phyloP scores from a whole-genome alignment of 2,329 filamentous ascomycete species.

The Metarhizium brunneum region DNA sequence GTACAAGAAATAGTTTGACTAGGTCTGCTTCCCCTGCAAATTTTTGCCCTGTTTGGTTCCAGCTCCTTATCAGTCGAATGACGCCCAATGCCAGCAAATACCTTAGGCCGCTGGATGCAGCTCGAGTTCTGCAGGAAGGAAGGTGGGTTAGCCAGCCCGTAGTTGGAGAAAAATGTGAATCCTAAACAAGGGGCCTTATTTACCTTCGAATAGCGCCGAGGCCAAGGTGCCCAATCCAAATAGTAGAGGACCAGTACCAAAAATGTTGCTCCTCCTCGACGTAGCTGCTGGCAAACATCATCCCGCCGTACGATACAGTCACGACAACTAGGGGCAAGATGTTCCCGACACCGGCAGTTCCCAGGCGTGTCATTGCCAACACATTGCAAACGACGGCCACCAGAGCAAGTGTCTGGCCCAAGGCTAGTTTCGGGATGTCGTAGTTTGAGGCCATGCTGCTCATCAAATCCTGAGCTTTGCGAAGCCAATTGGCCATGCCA shows the following conservation, averaged over 20 bases:
- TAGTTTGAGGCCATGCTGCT: slow-evolving; percentile 92
- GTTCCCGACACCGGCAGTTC: slow-evolving; percentile 5
- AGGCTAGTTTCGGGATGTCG: slow-evolving; percentile 53
- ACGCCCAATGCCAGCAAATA: slow-evolving; percentile 42
- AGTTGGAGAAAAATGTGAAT: neutral
- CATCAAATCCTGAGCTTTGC: slow-evolving; percentile 66
- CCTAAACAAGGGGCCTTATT: neutral
- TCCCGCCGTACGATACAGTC: slow-evolving; percentile 58
- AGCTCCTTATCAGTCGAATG: slow-evolving; percentile 62
- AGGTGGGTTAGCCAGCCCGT: slow-evolving; percentile 3
- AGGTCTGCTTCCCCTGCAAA: slow-evolving; percentile 87
- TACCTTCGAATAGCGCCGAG: slow-evolving; percentile 36
- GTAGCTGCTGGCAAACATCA: slow-evolving; percentile 98
- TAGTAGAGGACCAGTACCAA: slow-evolving; percentile 84
- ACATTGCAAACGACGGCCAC: slow-evolving; percentile 17
- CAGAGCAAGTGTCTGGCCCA: slow-evolving; percentile 32
- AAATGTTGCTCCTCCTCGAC: slow-evolving; percentile 98
- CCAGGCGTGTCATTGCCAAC: slow-evolving; percentile 7
- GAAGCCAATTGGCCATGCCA: slow-evolving; percentile 52
- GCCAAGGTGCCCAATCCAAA: slow-evolving; percentile 53
- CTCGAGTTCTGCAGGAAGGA: slow-evolving; percentile 14
- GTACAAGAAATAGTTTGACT: slow-evolving; percentile 58
- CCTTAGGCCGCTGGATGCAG: slow-evolving; percentile 21
- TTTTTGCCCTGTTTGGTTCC: slow-evolving; percentile 98
- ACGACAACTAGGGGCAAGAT: slow-evolving; percentile 39